Conservation (phyloP, 2,329 filamentous ascomycete species). For the Aspergillus viridinutans region DNA sequence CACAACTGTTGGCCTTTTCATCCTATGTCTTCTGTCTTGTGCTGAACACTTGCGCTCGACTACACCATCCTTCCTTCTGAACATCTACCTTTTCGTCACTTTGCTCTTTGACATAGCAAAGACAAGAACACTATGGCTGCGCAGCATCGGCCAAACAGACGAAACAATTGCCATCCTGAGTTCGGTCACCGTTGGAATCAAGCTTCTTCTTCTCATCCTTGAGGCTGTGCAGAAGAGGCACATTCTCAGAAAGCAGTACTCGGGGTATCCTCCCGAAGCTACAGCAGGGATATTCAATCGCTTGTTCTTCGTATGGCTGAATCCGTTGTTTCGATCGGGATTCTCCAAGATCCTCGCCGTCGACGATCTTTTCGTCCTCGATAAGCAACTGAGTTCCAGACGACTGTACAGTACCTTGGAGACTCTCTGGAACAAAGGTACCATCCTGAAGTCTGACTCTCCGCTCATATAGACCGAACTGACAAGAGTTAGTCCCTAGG, state of each 20-base stretch:
- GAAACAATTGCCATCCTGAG: constrained; percentile 41
- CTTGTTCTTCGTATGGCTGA: constrained; percentile 53
- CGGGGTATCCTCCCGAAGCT: constrained; percentile 46
- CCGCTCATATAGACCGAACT: constrained; percentile 3
- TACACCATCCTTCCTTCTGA: constrained; percentile 46
- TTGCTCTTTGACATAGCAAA: constrained; percentile 45
- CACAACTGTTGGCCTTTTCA: constrained; percentile 22
- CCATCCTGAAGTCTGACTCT: background rate
- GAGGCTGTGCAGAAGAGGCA: constrained; percentile 45
- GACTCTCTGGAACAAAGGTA: constrained; percentile 39
- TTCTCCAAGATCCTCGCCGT: constrained; percentile 43
- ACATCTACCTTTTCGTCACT: constrained; percentile 45
- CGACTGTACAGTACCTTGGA: constrained; percentile 37
- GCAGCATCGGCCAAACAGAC: constrained; percentile 22
- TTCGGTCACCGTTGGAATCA: constrained; percentile 40
- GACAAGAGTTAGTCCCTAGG: constrained; percentile 17
- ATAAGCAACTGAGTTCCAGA: constrained; percentile 43
- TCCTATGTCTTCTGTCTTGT: constrained; percentile 41
- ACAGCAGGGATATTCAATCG: constrained; percentile 50
- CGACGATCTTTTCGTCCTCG: constrained; percentile 44
- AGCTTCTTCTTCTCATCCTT: constrained; percentile 41
- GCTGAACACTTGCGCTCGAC: constrained; percentile 45
- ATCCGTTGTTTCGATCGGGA: constrained; percentile 47
- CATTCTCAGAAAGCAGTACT: constrained; percentile 38
- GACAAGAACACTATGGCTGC: constrained; percentile 44